A percentile compares a stretch with the other conserved stretches of the same genome.
These are phyloP conservation scores for Trichoderma sp. DNA, from an alignment of 2,329 filamentous ascomycete species.

Conservation along the genomic window DNA sequence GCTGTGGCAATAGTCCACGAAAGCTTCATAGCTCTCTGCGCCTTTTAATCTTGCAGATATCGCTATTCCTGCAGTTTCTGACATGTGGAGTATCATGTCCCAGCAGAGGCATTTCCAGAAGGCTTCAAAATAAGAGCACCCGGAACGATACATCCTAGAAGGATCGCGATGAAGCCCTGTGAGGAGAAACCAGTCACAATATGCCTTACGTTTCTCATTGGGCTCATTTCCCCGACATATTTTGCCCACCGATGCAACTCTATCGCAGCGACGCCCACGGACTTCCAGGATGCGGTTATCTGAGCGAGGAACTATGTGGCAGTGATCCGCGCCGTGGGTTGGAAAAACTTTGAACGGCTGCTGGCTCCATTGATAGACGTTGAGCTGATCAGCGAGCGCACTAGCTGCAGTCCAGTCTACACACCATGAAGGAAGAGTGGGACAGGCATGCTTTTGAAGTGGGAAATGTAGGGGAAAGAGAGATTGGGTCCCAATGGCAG, in stretches of 20 bases:
- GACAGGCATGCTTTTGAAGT: not conserved
- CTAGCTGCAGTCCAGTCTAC: conserved; percentile 3
- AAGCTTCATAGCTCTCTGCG: not conserved
- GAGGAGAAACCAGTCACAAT: not conserved
- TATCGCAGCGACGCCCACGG: not conserved
- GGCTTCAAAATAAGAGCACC: not conserved
- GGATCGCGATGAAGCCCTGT: not conserved
- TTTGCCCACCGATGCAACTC: not conserved
- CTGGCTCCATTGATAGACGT: not conserved
- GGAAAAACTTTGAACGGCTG: not conserved
- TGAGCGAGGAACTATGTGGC: not conserved
- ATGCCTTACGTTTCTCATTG: not conserved
- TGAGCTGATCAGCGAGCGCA: not conserved
- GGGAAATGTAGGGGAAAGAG: not conserved
- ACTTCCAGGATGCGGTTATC: not conserved
- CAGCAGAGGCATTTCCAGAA: not conserved
- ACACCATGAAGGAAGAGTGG: not conserved
- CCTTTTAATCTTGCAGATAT: not conserved
- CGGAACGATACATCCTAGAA: not conserved
- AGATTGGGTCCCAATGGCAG: not conserved
- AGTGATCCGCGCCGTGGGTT: not conserved
- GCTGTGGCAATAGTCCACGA: not conserved
- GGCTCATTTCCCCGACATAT: not conserved
- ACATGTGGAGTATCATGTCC: not conserved
- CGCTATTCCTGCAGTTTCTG: not conserved